A percentile compares a stretch with the other conserved stretches of the same genome.
Evolutionary conservation across 2,329 filamentous ascomycete genomes (phyloP).

Genomic region (Mycosphaerella sp.): DNA sequence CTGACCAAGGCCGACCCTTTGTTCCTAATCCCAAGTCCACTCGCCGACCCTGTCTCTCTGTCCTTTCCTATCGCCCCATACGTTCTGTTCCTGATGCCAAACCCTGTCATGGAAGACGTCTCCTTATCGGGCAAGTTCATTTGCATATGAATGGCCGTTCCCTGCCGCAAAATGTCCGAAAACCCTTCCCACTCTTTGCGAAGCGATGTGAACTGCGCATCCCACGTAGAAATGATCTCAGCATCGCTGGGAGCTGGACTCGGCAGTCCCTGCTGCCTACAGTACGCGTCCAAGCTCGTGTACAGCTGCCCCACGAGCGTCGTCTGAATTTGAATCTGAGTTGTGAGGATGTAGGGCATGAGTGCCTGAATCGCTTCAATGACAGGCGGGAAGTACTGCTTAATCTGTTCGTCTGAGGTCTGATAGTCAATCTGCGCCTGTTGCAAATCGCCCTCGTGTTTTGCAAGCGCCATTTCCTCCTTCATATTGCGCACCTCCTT

Average conservation of each 20-base stretch:
- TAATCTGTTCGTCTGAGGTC: constrained; percentile 66
- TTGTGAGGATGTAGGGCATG: constrained; percentile 63
- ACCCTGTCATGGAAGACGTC: constrained; percentile 41
- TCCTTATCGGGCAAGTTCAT: constrained; percentile 45
- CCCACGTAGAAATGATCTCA: constrained; percentile 62
- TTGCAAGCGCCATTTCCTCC: constrained; percentile 64
- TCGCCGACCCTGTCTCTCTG: constrained; percentile 40
- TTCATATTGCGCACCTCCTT: constrained; percentile 65
- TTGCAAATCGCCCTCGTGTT: constrained; percentile 64
- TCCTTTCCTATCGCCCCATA: constrained; percentile 23
- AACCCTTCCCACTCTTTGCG: constrained; percentile 59
- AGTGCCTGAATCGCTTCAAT: constrained; percentile 64
- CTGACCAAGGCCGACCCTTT: constrained; percentile 16
- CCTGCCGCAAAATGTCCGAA: constrained; percentile 57
- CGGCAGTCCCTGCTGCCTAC: constrained; percentile 60
- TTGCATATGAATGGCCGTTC: constrained; percentile 57
- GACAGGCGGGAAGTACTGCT: constrained; percentile 63
- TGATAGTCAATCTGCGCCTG: constrained; percentile 63
- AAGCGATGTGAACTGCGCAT: constrained; percentile 55
- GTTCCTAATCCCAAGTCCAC: constrained; percentile 44
- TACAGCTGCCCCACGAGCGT: constrained; percentile 71
- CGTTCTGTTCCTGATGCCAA: constrained; percentile 41
- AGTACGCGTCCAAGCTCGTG: constrained; percentile 68
- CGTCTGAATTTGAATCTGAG: constrained; percentile 71
- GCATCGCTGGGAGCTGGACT: constrained; percentile 67